These are phyloP conservation scores for Hortiboletus flavorubellus DNA, from an alignment of 768 basidiomycete species.

Conservation along the genomic window DNA sequence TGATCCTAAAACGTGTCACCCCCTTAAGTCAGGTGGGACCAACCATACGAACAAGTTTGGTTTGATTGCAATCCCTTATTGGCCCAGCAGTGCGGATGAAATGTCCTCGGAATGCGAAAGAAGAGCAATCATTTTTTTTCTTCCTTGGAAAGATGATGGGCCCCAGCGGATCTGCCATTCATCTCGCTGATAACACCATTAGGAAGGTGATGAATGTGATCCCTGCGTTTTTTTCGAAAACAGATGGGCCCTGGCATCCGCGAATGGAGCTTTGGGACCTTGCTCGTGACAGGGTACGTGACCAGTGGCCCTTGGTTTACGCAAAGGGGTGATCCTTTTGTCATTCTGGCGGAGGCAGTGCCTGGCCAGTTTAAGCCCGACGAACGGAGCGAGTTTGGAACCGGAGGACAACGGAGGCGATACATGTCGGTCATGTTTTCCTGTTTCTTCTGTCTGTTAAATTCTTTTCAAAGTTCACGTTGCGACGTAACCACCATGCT, in stretches of 20 bases:
- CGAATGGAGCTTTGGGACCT: conserved; percentile 11
- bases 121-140: not conserved
- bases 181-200: conserved; percentile 19
- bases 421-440: conserved; percentile 2
- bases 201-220: conserved; percentile 15
- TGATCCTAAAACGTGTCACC: conserved; percentile 19
- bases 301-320: conserved; percentile 7
- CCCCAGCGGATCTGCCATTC: conserved; percentile 10
- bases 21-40: conserved; percentile 8
- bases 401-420: not conserved
- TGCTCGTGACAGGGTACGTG: conserved; percentile 16
- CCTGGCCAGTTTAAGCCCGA: not conserved
- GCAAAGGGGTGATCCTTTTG: conserved; percentile 15
- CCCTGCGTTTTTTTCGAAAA: conserved; percentile 15
- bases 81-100: not conserved
- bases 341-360: conserved; percentile 23
- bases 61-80: conserved; percentile 4
- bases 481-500: conserved; percentile 6
- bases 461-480: conserved; percentile 3
- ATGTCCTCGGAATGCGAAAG: conserved; percentile 19
- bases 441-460: not conserved
- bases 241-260: conserved; percentile 7
- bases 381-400: not conserved
- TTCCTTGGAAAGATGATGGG: not conserved
- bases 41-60: not conserved